Conservation (phyloP, 306 rosid species). For the Medicago lupulina region DNA sequence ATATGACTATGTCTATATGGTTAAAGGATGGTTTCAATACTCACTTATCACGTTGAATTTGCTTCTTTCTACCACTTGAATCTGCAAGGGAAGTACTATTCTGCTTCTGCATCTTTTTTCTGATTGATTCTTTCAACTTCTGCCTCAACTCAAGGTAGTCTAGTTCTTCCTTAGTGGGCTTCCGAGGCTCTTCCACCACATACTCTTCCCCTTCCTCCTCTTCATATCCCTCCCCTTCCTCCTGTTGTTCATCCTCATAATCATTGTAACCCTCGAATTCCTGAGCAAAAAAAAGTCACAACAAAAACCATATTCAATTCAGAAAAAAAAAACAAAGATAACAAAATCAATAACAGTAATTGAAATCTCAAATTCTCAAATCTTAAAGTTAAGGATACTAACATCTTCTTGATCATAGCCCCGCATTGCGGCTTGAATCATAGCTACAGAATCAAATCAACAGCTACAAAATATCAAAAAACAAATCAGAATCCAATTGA, state of each 20-base stretch:
- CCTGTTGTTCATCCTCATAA: slow-evolving; percentile 58
- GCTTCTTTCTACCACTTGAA: slow-evolving; percentile 53
- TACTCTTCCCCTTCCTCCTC: slow-evolving; percentile 62
- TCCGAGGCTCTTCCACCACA: slow-evolving; percentile 59
- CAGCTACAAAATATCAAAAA: slow-evolving; percentile 27
- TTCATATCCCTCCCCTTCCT: slow-evolving; percentile 55
- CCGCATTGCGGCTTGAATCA: slow-evolving; percentile 54
- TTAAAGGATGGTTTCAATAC: slow-evolving; percentile 40
- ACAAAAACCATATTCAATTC: background rate
- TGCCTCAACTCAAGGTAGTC: slow-evolving; percentile 79
- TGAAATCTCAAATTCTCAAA: background rate
- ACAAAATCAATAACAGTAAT: background rate
- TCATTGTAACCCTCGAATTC: slow-evolving; percentile 61
- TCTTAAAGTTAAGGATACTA: slow-evolving; percentile 37
- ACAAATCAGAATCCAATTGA: slow-evolving; percentile 13
- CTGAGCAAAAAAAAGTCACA: slow-evolving; percentile 34
- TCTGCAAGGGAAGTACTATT: slow-evolving; percentile 48
- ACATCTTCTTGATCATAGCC: slow-evolving; percentile 65
- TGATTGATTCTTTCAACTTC: slow-evolving; percentile 66
- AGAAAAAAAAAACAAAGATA: background rate
- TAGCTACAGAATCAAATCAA: slow-evolving; percentile 33
- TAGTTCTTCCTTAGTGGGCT: slow-evolving; percentile 71
- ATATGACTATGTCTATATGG: background rate
- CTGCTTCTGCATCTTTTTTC: slow-evolving; percentile 66
- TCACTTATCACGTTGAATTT: slow-evolving; percentile 77